Base-by-base conservation (phyloP, 2,329 filamentous ascomycete genomes). In the Ophiostoma ulmi region DNA sequence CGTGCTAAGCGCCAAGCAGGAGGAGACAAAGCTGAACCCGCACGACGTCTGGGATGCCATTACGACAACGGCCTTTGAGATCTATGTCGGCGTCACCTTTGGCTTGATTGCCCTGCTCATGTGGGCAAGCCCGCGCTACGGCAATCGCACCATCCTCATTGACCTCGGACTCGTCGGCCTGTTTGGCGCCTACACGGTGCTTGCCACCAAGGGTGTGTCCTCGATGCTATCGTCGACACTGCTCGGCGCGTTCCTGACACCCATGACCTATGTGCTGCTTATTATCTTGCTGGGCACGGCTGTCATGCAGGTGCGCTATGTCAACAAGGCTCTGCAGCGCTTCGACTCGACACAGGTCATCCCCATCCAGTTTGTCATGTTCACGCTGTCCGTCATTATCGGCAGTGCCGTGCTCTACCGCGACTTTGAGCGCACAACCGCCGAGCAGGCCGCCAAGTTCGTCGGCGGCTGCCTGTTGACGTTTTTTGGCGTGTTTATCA, bases 261-360 rank as follows among this genome's bases (percentile, higher is more conserved):
- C 94, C 0, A 90, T 99, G 72, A 96, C 93, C 26, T 99, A 98
- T 77, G 86, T 89, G 1, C 86, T 99, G n/a, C 79, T 95, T 10
- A 82, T 91, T 68, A 85, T 98, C 67, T 85, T 99, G 36, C 84
- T 95, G 22, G 86, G 83, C 65, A 98, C 94, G 0, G 95, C 95
- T 7, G 83, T 99, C 72, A 93, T 98, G 91, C 95, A 99, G 81
- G 94, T 99, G 75, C 94, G 93, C 78, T 99, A 98, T 78, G 87
- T 99, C 78, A 99, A 98, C 81, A 91, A 86, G 74, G 85, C 86
- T 0, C 83, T 99, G 69, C 94, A 97, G 78, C 89, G 92, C 66
- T 99, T 98, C 81, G 93, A 97, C 79, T 97, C 95, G 7, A 99
- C 95, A 0, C 93, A 97, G 78, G 95, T 99, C 75, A 99, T 99